Conservation (phyloP, 495 filamentous ascomycete species). For the Tuber aestivum region DNA sequence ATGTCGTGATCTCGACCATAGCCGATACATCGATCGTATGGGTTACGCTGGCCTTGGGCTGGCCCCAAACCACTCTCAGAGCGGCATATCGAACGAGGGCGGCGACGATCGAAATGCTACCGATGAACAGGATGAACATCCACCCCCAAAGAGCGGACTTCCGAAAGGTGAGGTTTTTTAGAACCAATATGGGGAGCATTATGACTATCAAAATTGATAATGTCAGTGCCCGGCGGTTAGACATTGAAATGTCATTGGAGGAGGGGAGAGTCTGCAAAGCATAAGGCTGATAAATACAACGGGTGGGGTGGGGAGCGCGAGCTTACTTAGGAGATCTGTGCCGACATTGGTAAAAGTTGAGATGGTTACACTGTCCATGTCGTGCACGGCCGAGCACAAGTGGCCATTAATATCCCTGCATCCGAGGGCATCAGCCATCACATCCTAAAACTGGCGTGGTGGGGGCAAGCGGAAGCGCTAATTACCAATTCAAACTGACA, state of each 20-base stretch:
- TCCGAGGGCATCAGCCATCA: not conserved
- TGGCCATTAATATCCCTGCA: constrained; percentile 32
- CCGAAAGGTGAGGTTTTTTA: constrained; percentile 21
- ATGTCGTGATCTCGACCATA: constrained; percentile 43
- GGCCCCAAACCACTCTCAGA: constrained; percentile 37
- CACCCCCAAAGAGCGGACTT: constrained; percentile 40
- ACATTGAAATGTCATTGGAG: not conserved
- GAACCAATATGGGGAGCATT: constrained; percentile 1
- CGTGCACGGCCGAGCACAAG: constrained; percentile 44
- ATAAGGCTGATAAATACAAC: not conserved
- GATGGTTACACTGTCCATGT: constrained; percentile 41
- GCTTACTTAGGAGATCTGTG: constrained; percentile 6
- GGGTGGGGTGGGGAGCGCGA: not conserved
- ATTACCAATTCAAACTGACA: constrained; percentile 38
- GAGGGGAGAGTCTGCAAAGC: not conserved
- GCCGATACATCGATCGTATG: constrained; percentile 46
- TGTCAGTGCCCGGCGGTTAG: not conserved
- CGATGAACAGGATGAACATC: constrained; percentile 43
- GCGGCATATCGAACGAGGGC: constrained; percentile 42
- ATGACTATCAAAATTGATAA: not conserved
- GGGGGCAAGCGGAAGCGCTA: not conserved
- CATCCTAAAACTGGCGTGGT: not conserved
- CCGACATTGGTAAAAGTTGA: constrained; percentile 12
- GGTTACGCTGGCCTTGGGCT: constrained; percentile 42
- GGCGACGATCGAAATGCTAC: constrained; percentile 43